Evolutionary conservation across 108 stramenopile genomes (phyloP), one percentile per base, ranked within the genome.

Genomic region (Seminavis robusta): DNA sequence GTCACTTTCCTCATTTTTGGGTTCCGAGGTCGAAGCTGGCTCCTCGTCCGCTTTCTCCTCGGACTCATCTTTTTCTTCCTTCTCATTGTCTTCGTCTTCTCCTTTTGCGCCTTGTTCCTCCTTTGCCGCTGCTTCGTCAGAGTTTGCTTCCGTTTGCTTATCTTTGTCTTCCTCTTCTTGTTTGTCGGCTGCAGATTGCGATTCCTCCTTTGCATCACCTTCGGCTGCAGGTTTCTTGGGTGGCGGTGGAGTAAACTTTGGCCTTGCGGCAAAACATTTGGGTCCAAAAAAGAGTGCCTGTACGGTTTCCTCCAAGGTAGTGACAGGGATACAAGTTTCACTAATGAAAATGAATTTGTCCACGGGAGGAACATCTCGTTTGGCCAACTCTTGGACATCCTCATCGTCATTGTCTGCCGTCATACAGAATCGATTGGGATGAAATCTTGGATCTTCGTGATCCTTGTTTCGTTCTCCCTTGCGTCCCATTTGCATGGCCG

Each of bases 261-360:
- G 29, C 30, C 4, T 59, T 59, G 19, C 56, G n/a, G 4, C 40
- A 49, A 15, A 29, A 4, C 15, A 15, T 29, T 49, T 4, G 24
- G 23, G 26, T 1, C 57, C 65, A 33, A 77, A 77, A 47, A 77
- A 83, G 1, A 84, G 53, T 2, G 77, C 63, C 49, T 52, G 31
- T 13, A 73, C 74, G 2, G 74, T 46, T 67, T 92, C 91, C 3
- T 49, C 46, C 20, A 84, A 59, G 11, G 88, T 83, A 15, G 68
- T 56, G 13, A 94, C 82, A 20, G 92, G 92, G 0, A 94, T 55
- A 57, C 92, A 94, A 0, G 88, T 82, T 78, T 94, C 92, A 52
- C 86, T 88, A 23, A 88, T 65, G 48, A 81, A 94, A 6, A 94
- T 52, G 59, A 94, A 89, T 42, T 84, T 69, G 56, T 94, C 88